These are phyloP conservation scores for Hymenoscyphus albidus DNA, from an alignment of 2,329 filamentous ascomycete species.

Conservation along the genomic window DNA sequence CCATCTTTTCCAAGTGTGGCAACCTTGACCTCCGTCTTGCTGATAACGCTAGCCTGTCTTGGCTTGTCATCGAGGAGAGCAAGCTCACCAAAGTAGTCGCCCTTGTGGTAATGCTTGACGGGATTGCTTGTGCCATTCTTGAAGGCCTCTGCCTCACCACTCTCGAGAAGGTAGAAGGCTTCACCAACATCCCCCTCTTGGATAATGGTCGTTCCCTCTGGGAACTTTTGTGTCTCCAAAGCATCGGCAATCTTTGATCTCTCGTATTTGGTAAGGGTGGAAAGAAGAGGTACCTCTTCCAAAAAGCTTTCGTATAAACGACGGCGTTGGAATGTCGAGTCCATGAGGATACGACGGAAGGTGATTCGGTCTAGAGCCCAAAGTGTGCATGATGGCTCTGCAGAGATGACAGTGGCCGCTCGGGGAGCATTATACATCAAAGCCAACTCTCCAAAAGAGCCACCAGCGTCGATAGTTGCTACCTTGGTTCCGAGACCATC, in stretches of 20 bases:
- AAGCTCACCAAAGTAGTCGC: constrained; percentile 96
- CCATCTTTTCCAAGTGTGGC: constrained; percentile 89
- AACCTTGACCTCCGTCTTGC: constrained; percentile 84
- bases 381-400: constrained; percentile 71
- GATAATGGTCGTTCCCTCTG: constrained; percentile 79
- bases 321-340: constrained; percentile 91
- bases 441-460: constrained; percentile 93
- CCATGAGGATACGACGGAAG: constrained; percentile 97
- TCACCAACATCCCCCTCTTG: constrained; percentile 86
- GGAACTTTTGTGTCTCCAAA: constrained; percentile 84
- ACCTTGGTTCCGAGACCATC: constrained; percentile 84
- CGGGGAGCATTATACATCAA: constrained; percentile 98
- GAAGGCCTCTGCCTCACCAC: constrained; percentile 80
- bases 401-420: constrained; percentile 86
- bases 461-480: constrained; percentile 75
- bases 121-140: constrained; percentile 67
- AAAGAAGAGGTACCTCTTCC: constrained; percentile 84
- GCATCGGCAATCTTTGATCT: constrained; percentile 97
- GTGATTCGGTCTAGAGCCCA: constrained; percentile 96
- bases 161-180: constrained; percentile 87
- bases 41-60: constrained; percentile 82
- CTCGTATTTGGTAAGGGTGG: constrained; percentile 83
- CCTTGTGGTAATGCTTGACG: constrained; percentile 81
- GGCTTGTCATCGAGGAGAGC: constrained; percentile 91
- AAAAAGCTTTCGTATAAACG: constrained; percentile 97